Percentiles rank a stretch among this genome's conserved stretches.
Evolutionary conservation across 441 rosid species (phyloP).

Genomic region (Adansonia rubrostipa): DNA sequence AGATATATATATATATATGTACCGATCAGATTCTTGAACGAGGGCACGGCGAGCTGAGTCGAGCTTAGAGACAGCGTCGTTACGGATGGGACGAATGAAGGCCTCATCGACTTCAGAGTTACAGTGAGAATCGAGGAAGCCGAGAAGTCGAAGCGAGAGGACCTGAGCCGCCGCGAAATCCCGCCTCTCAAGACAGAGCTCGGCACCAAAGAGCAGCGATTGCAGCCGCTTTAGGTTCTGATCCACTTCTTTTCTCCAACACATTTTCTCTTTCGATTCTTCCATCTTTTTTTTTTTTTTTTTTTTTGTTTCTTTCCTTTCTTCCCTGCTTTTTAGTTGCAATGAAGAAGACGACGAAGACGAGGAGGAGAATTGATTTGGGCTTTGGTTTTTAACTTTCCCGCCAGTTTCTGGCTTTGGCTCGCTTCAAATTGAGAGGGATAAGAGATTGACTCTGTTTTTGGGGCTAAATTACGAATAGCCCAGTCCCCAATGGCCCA

Average conservation of each 20-base stretch:
- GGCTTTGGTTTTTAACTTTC: constrained; percentile 43
- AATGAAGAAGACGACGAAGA: constrained; percentile 33
- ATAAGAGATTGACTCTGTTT: not conserved
- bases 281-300: constrained; percentile 17
- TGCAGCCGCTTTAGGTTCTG: constrained; percentile 86
- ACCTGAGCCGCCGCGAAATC: constrained; percentile 73
- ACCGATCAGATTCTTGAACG: constrained; percentile 77
- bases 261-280: constrained; percentile 31
- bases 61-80: constrained; percentile 66
- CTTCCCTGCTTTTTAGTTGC: constrained; percentile 26
- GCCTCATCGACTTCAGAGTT: constrained; percentile 55
- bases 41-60: constrained; percentile 63
- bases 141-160: constrained; percentile 82
- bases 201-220: constrained; percentile 80
- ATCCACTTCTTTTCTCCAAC: constrained; percentile 80
- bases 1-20: constrained; percentile 41
- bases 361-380: constrained; percentile 20
- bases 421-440: not conserved
- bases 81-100: constrained; percentile 68
- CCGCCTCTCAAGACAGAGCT: constrained; percentile 63
- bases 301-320: constrained; percentile 18
- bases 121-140: constrained; percentile 84
- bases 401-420: constrained; percentile 54
- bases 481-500: not conserved
- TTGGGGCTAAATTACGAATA: not conserved